A percentile compares a stretch with the other conserved stretches of the same genome.
Conservation (phyloP, 2,329 filamentous ascomycete species). For the Monosporascus sp. region DNA sequence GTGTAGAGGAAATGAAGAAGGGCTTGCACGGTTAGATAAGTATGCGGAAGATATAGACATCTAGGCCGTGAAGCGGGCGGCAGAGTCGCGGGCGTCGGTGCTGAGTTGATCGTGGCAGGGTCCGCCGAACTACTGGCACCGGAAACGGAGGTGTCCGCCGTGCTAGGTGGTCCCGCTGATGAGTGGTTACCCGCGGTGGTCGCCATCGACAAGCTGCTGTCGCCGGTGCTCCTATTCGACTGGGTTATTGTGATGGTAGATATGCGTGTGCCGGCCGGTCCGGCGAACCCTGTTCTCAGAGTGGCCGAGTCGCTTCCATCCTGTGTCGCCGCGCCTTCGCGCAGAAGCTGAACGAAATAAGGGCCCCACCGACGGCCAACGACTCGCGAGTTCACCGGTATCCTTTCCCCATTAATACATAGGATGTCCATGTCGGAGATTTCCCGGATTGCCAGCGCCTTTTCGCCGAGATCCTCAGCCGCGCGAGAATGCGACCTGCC, state of each 20-base stretch:
- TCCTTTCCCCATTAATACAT: slow-evolving; percentile 82
- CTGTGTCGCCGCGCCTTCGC: slow-evolving; percentile 69
- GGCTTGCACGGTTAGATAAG: slow-evolving; percentile 80
- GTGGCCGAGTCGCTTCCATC: slow-evolving; percentile 72
- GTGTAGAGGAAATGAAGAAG: slow-evolving; percentile 93
- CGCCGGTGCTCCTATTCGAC: slow-evolving; percentile 47
- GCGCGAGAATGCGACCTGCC: slow-evolving; percentile 71
- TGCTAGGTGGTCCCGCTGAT: slow-evolving; percentile 36
- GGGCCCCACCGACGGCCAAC: slow-evolving; percentile 87
- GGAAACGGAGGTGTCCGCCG: slow-evolving; percentile 39
- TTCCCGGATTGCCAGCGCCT: slow-evolving; percentile 74
- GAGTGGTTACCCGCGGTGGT: slow-evolving; percentile 32
- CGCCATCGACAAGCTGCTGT: slow-evolving; percentile 42
- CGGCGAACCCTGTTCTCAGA: slow-evolving; percentile 58
- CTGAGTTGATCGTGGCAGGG: slow-evolving; percentile 45
- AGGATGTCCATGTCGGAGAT: slow-evolving; percentile 95
- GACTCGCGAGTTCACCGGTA: slow-evolving; percentile 89
- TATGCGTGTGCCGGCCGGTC: slow-evolving; percentile 59
- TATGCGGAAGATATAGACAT: slow-evolving; percentile 90
- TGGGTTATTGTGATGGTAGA: slow-evolving; percentile 84
- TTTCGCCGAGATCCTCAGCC: slow-evolving; percentile 79
- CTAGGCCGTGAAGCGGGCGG: slow-evolving; percentile 67
- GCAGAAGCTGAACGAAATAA: slow-evolving; percentile 87
- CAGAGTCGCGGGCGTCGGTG: slow-evolving; percentile 52
- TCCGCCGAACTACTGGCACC: slow-evolving; percentile 35